A percentile compares a stretch with the other conserved stretches of the same genome.
Evolutionary conservation across 129 eudicot species (phyloP).

Genomic region (Arctium minus): DNA sequence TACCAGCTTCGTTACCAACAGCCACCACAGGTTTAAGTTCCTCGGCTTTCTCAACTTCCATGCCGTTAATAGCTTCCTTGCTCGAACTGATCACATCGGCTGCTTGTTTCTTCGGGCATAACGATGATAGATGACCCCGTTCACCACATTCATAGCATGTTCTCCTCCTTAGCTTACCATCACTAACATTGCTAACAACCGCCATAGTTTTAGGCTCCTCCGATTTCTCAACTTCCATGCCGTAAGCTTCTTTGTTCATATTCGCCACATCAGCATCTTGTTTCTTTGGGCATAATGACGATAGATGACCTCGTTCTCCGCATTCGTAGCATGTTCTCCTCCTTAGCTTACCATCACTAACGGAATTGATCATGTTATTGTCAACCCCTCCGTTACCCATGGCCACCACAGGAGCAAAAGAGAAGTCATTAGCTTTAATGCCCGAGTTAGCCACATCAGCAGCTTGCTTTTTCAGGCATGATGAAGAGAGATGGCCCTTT

Average conservation of each 20-base stretch:
- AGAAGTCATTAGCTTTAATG: neutral
- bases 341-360: conserved; percentile 42
- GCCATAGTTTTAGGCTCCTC: neutral
- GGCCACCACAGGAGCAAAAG: neutral
- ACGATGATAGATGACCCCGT: conserved; percentile 34
- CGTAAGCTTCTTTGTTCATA: neutral
- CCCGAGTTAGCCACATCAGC: conserved; percentile 12
- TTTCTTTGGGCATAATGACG: conserved; percentile 54
- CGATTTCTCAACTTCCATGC: neutral
- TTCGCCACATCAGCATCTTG: conserved; percentile 39
- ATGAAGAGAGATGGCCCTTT: conserved; percentile 65
- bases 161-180: conserved; percentile 51
- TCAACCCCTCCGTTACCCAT: neutral
- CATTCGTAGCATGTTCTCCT: conserved; percentile 56
- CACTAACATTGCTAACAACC: conserved; percentile 14
- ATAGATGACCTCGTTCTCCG: conserved; percentile 69
- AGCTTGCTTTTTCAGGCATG: conserved; percentile 45
- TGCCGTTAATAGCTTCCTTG: conserved; percentile 3
- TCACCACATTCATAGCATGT: conserved; percentile 71
- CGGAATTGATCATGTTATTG: conserved; percentile 2
- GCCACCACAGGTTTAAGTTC: conserved; percentile 2
- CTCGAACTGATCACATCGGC: neutral
- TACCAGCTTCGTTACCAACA: neutral
- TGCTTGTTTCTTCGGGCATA: conserved; percentile 24
- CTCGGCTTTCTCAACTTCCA: conserved; percentile 5